Conservation (phyloP, 2,329 filamentous ascomycete species). For the Fusarium metavorans region DNA sequence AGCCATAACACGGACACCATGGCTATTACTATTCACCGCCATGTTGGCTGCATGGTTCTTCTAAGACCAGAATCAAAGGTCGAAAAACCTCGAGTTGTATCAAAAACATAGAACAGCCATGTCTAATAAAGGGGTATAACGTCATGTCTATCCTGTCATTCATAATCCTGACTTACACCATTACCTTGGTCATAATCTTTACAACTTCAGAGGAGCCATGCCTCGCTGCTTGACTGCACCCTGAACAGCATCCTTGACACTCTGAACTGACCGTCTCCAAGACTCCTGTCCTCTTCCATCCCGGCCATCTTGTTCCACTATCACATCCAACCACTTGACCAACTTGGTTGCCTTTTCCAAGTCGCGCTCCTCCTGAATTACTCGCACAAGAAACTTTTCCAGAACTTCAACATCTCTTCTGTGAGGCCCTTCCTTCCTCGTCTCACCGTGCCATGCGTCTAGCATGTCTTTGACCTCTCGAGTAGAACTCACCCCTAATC, state of each 20-base stretch:
- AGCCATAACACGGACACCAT: neutral
- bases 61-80: neutral
- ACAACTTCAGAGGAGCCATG: conserved; percentile 66
- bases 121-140: conserved; percentile 19
- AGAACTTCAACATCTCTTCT: conserved; percentile 81
- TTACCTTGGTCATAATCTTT: conserved; percentile 8
- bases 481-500: conserved; percentile 55
- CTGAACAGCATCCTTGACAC: conserved; percentile 65
- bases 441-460: conserved; percentile 80
- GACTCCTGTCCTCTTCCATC: conserved; percentile 52
- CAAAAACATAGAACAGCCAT: neutral
- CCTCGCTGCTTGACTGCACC: conserved; percentile 67
- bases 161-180: neutral
- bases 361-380: conserved; percentile 82
- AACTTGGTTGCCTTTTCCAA: conserved; percentile 79
- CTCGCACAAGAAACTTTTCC: conserved; percentile 76
- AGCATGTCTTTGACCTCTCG: conserved; percentile 80
- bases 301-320: conserved; percentile 63
- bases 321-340: conserved; percentile 73
- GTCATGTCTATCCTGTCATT: conserved; percentile 13
- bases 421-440: conserved; percentile 81
- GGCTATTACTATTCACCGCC: conserved; percentile 5
- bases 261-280: conserved; percentile 61
- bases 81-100: neutral
- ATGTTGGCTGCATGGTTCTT: conserved; percentile 9